Conservation (phyloP, 768 basidiomycete genomes). For the Kondoa subrosea region DNA sequence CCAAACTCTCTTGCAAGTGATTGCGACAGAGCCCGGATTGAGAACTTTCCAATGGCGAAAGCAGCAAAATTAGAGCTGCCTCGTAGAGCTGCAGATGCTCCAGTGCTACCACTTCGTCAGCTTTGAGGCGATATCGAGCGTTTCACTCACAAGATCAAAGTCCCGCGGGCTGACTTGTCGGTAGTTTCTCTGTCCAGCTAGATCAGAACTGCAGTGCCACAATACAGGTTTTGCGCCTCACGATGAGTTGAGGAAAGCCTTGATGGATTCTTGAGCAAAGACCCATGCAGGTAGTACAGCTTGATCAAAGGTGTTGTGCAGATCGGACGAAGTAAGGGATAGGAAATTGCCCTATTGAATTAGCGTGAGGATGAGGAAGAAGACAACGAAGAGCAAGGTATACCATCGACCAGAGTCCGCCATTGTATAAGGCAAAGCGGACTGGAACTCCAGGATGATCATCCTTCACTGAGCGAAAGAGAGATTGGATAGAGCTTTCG, state of each 20-base stretch:
- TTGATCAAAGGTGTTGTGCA: background rate
- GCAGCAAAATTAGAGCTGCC: background rate
- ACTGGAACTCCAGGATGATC: background rate
- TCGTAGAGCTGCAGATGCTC: background rate
- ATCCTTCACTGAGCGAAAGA: background rate
- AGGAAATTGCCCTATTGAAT: background rate
- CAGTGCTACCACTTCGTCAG: background rate
- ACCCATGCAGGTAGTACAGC: background rate
- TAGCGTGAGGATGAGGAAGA: background rate
- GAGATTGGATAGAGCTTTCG: background rate
- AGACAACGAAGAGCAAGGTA: background rate
- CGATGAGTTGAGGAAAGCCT: background rate
- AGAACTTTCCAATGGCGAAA: background rate
- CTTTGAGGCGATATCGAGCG: background rate
- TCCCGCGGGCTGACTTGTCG: background rate
- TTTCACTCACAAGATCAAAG: background rate
- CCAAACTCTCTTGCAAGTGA: background rate
- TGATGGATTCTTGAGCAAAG: background rate
- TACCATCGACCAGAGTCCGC: background rate
- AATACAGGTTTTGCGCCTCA: too few species aligned
- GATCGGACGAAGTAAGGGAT: background rate
- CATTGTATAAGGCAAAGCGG: too few species aligned
- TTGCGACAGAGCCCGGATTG: background rate
- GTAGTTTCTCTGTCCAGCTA: background rate
- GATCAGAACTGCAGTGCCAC: background rate